Evolutionary conservation across 352 stramenopile species (phyloP).

Genomic region (Phytophthora brassicae): DNA sequence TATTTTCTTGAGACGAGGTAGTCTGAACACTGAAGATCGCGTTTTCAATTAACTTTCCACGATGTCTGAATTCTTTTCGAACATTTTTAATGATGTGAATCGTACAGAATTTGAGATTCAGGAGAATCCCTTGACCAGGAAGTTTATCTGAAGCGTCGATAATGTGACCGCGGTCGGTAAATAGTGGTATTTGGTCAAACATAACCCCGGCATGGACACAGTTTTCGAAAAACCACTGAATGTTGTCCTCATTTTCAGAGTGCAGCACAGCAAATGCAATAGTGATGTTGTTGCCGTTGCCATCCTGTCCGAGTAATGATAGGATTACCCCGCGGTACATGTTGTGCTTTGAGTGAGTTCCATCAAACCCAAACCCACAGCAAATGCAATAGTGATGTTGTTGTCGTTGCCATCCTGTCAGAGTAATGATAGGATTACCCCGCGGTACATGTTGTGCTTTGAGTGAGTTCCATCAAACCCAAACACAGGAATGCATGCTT

Average conservation of each 20-base stretch:
- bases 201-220: background rate
- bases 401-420: background rate
- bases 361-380: background rate
- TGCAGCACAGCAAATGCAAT: background rate
- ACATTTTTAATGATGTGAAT: background rate
- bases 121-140: background rate
- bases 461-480: background rate
- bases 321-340: background rate
- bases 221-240: background rate
- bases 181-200: background rate
- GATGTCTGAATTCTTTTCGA: background rate
- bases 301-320: background rate
- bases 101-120: background rate
- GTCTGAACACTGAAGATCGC: background rate
- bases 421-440: background rate
- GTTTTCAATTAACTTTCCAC: background rate
- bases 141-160: background rate
- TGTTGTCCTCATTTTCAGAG: background rate
- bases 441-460: background rate
- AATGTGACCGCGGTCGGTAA: constrained; percentile 1
- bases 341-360: background rate
- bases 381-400: background rate
- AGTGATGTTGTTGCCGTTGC: background rate
- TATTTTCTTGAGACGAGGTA: background rate
- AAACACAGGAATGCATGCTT: background rate